Conservation (phyloP, 768 basidiomycete genomes). For the Boletus coccyginus region DNA sequence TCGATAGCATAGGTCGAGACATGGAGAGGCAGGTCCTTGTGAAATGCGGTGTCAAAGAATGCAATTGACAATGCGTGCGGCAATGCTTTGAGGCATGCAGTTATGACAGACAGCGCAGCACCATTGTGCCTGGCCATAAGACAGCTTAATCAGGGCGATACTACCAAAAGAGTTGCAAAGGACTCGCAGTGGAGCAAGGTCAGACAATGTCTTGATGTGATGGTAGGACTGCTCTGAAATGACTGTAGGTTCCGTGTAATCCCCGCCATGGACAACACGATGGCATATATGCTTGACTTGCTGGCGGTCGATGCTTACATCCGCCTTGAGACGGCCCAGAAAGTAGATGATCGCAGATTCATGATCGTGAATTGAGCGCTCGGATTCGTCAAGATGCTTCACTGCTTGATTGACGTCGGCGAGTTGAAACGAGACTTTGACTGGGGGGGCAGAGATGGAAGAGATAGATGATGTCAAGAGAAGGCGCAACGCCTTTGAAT, state of each 20-base stretch:
- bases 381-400: slow-evolving; percentile 25
- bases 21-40: slow-evolving; percentile 70
- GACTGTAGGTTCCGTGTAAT: slow-evolving; percentile 65
- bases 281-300: slow-evolving; percentile 62
- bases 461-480: slow-evolving; percentile 51
- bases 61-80: slow-evolving; percentile 73
- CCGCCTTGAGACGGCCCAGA: slow-evolving; percentile 43
- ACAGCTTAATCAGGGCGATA: neutral
- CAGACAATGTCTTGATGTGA: slow-evolving; percentile 71
- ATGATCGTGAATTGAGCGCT: slow-evolving; percentile 49
- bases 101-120: slow-evolving; percentile 57
- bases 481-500: slow-evolving; percentile 39
- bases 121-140: slow-evolving; percentile 52
- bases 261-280: slow-evolving; percentile 86
- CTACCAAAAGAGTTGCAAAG: neutral
- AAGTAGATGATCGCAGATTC: slow-evolving; percentile 62
- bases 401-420: neutral
- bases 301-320: slow-evolving; percentile 40
- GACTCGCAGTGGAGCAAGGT: slow-evolving; percentile 76
- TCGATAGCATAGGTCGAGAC: slow-evolving; percentile 80
- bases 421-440: no score
- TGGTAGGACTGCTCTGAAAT: slow-evolving; percentile 68
- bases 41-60: slow-evolving; percentile 88
- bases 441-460: slow-evolving; percentile 49
- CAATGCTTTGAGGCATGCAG: slow-evolving; percentile 57